Conservation (phyloP, 805 yeast genomes). For the Torulaspora quercuum region DNA sequence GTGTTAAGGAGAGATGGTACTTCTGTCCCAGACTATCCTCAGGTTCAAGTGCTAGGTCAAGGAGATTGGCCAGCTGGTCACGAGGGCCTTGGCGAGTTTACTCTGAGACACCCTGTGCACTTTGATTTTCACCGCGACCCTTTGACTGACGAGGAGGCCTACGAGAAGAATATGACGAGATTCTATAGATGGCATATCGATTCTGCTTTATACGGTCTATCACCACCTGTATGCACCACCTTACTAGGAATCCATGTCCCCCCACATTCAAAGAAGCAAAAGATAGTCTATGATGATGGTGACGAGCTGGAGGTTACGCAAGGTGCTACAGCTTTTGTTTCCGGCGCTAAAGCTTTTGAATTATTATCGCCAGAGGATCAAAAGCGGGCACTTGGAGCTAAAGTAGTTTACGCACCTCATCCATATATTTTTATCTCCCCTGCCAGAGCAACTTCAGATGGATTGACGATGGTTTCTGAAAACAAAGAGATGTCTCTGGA, state of each 20-base stretch:
- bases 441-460: constrained; percentile 80
- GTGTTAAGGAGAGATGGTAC: constrained; percentile 78
- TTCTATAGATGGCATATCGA: constrained; percentile 95
- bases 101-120: constrained; percentile 80
- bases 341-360: constrained; percentile 78
- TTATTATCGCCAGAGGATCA: constrained; percentile 65
- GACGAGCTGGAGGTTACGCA: constrained; percentile 66
- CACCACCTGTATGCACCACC: constrained; percentile 86
- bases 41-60: constrained; percentile 86
- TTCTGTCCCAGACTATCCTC: constrained; percentile 78
- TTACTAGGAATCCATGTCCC: constrained; percentile 81
- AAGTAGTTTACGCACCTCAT: constrained; percentile 86
- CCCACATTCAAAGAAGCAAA: constrained; percentile 57
- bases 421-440: constrained; percentile 83
- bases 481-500: constrained; percentile 65
- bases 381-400: constrained; percentile 69
- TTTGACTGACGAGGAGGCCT: constrained; percentile 61
- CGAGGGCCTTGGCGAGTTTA: constrained; percentile 52
- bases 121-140: constrained; percentile 70
- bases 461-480: constrained; percentile 80
- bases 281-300: constrained; percentile 62
- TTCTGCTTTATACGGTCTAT: constrained; percentile 78
- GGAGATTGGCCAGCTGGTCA: constrained; percentile 63
- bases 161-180: constrained; percentile 59
- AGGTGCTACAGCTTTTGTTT: constrained; percentile 87